Evolutionary conservation across 2,329 filamentous ascomycete species (phyloP).

Genomic region (Diaporthe capsici): DNA sequence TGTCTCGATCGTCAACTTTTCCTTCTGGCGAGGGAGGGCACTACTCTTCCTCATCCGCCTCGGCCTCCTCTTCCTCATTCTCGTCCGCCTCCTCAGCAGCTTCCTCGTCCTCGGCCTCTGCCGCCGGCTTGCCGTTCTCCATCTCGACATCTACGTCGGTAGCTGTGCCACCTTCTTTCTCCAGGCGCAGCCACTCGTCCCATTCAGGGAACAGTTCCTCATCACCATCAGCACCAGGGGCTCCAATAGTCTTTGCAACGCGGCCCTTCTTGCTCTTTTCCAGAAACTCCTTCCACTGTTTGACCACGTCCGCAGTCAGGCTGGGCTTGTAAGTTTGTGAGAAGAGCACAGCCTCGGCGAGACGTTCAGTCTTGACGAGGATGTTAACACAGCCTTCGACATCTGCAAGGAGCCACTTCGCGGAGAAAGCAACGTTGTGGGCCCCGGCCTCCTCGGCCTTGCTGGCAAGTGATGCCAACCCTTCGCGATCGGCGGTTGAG

Average conservation of each 20-base stretch:
- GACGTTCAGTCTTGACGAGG: conserved; percentile 81
- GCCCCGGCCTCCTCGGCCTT: conserved; percentile 83
- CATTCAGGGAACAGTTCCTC: conserved; percentile 96
- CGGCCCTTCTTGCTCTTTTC: conserved; percentile 90
- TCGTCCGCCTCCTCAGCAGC: conserved; percentile 44
- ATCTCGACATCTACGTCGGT: conserved; percentile 46
- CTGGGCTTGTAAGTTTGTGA: conserved; percentile 96
- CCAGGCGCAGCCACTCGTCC: conserved; percentile 89
- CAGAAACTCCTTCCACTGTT: conserved; percentile 84
- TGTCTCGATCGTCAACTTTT: background rate
- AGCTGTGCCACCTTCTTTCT: conserved; percentile 75
- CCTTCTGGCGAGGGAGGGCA: conserved; percentile 31
- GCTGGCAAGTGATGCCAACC: conserved; percentile 78
- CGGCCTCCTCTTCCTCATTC: conserved; percentile 21
- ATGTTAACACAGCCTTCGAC: conserved; percentile 85
- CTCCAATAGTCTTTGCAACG: conserved; percentile 85
- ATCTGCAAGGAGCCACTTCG: conserved; percentile 89
- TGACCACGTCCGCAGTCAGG: conserved; percentile 75
- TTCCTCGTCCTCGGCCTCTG: conserved; percentile 45
- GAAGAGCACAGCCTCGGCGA: conserved; percentile 90
- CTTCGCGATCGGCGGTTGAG: conserved; percentile 83
- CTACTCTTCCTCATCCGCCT: conserved; percentile 41
- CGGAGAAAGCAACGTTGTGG: conserved; percentile 94
- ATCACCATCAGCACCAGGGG: conserved; percentile 79
- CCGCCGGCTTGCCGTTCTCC: conserved; percentile 46